Evolutionary conservation across 306 rosid genomes (phyloP).

Genomic region (Medicago ruthenica): DNA sequence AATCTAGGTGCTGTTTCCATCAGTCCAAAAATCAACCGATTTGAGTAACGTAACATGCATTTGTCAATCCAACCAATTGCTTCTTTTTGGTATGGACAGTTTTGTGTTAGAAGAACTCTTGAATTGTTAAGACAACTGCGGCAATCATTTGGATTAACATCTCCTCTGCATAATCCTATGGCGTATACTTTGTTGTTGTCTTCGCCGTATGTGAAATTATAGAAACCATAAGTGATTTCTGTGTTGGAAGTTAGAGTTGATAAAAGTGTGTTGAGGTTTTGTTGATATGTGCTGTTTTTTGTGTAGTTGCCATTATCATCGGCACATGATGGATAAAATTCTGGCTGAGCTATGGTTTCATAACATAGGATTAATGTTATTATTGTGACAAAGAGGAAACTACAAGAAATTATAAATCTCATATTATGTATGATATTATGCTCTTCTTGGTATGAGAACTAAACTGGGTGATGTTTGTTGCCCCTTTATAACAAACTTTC

Average conservation of each 20-base stretch:
- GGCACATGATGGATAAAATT: background rate
- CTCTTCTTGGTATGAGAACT: background rate
- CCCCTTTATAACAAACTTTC: too few species aligned
- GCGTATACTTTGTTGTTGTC: constrained; percentile 41
- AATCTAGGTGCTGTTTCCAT: background rate
- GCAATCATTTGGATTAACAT: constrained; percentile 38
- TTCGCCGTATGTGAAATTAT: constrained; percentile 39
- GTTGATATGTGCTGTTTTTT: constrained; percentile 43
- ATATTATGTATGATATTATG: background rate
- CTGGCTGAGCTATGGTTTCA: background rate
- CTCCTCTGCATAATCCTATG: constrained; percentile 54
- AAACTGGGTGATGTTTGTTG: background rate
- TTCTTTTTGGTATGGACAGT: constrained; percentile 51
- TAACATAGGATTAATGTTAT: background rate
- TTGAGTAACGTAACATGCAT: constrained; percentile 49
- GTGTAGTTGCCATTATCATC: constrained; percentile 42
- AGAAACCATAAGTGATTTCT: constrained; percentile 41
- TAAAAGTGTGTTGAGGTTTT: constrained; percentile 50
- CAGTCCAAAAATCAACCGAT: background rate
- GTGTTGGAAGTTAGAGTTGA: constrained; percentile 40
- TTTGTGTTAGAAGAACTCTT: background rate
- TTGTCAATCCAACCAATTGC: constrained; percentile 42
- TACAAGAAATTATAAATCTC: background rate
- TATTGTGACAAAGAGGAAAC: background rate
- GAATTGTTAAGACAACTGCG: constrained; percentile 46